Base-by-base conservation (phyloP, 225 moss, liverwort and hornwort species). In the Polytrichum commune region DNA sequence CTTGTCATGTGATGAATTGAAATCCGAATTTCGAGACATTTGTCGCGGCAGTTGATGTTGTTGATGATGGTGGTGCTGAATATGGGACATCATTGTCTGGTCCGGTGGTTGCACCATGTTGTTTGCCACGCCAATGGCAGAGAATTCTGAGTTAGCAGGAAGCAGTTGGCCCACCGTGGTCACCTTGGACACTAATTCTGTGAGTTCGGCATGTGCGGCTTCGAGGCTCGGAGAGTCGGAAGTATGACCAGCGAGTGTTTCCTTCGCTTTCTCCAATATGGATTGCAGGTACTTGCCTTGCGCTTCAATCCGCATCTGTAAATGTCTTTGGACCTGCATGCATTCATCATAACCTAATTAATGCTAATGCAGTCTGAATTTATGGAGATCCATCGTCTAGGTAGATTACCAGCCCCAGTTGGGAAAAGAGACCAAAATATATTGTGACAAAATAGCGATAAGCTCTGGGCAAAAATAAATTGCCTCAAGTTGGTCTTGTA, bases 231-330 rank as follows among this genome's bases (percentile, higher is more conserved):
- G 97, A 9, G 97, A 94, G 5, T 86, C 85, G 22, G 82, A 35
- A 0, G 93, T 81, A 69, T 92, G 93, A 62, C 81, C 87, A 6
- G 97, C 94, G 8, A 97, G 85, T 7, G 97, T 94, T 38, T 97
- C 97, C 62, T 92, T 88, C 0, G 97, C 97, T 80, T 94, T 97
- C 85, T 97, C 97, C 76, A 97, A 65, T 56, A 97, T 97, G 7
- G 94, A 92, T 66, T 98, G 97, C 64, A 98, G 76, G 72, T 98
- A 98, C 76, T 98, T 92, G 5, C 97, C 94, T 64, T 98, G 97
- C 19, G 97, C 97, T 75, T 98, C 93, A 74, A 98, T 98, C 32
- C 94, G 92, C 53, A 91, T 63, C 62, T 98, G 97, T 29, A 98
- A 81, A 75, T 98, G 94, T 76, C 89, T 80, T 79, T 98, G 97